A percentile compares a stretch with the other conserved stretches of the same genome.
Evolutionary conservation across 2,329 filamentous ascomycete species (phyloP).

Genomic region (Meredithiella fracta): DNA sequence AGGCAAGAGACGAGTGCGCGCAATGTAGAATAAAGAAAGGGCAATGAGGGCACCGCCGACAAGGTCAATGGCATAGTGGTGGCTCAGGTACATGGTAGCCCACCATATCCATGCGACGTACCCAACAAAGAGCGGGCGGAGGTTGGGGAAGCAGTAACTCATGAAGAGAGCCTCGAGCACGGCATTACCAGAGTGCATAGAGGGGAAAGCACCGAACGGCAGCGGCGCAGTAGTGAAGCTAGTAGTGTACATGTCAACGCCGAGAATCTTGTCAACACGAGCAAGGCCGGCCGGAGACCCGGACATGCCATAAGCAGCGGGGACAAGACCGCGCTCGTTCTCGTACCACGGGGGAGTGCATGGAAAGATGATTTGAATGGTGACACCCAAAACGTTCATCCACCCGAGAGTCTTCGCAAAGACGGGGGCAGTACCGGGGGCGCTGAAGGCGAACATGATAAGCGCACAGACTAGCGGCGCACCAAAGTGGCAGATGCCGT

Average conservation of each 20-base stretch:
- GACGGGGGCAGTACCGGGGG: constrained; percentile 68
- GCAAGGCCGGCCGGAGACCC: constrained; percentile 81
- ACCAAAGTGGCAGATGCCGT: constrained; percentile 80
- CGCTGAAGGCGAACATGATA: constrained; percentile 74
- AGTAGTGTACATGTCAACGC: constrained; percentile 82
- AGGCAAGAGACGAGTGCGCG: constrained; percentile 65
- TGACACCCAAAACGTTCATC: constrained; percentile 76
- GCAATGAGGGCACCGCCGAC: constrained; percentile 71
- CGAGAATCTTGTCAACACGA: constrained; percentile 77
- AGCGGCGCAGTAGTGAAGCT: constrained; percentile 80
- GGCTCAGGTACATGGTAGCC: constrained; percentile 95
- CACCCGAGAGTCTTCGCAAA: constrained; percentile 83
- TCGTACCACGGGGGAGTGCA: constrained; percentile 97
- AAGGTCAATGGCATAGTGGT: constrained; percentile 91
- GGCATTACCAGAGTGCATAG: constrained; percentile 76
- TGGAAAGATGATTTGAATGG: constrained; percentile 77
- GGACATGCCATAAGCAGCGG: constrained; percentile 79
- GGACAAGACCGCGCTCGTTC: constrained; percentile 76
- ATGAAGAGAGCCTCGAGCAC: constrained; percentile 85
- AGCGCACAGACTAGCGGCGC: constrained; percentile 64
- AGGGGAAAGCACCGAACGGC: constrained; percentile 90
- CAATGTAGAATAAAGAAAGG: constrained; percentile 64
- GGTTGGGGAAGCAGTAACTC: constrained; percentile 75
- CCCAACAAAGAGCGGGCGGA: constrained; percentile 61
- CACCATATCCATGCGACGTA: constrained; percentile 95